These are phyloP conservation scores for Ceratocystiopsis sp. DNA, from an alignment of 2,329 filamentous ascomycete genomes.

Conservation along the genomic window DNA sequence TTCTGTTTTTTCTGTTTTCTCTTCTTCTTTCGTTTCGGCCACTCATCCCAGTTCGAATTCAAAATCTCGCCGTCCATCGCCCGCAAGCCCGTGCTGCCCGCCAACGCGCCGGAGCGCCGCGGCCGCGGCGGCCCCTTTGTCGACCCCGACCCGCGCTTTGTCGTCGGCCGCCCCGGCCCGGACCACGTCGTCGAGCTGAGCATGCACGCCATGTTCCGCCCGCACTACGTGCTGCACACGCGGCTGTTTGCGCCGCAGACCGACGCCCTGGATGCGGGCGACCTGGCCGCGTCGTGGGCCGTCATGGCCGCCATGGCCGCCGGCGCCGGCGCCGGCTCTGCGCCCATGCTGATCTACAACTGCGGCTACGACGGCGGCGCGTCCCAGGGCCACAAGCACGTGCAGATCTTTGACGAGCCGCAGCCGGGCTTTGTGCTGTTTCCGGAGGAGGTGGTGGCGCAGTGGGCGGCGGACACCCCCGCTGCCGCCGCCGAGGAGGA, in stretches of 20 bases:
- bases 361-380: slow-evolving; percentile 25
- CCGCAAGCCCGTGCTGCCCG: slow-evolving; percentile 9
- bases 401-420: slow-evolving; percentile 23
- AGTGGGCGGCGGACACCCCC: background rate
- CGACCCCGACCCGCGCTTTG: slow-evolving; percentile 15
- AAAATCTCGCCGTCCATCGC: slow-evolving; percentile 12
- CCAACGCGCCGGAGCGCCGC: slow-evolving; percentile 12
- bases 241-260: slow-evolving; percentile 19
- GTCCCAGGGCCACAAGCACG: slow-evolving; percentile 26
- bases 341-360: slow-evolving; percentile 25
- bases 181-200: slow-evolving; percentile 19
- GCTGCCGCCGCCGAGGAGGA: background rate
- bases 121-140: slow-evolving; percentile 13
- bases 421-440: slow-evolving; percentile 11
- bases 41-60: slow-evolving; percentile 13
- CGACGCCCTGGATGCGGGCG: slow-evolving; percentile 18
- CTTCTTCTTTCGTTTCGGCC: background rate
- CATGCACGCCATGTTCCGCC: slow-evolving; percentile 19
- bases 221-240: slow-evolving; percentile 22
- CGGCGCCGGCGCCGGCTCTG: slow-evolving; percentile 1
- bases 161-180: slow-evolving; percentile 12
- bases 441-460: too few relatives aligned
- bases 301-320: slow-evolving; percentile 14
- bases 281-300: slow-evolving; percentile 21
- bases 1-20: too few relatives aligned